A percentile compares a stretch with the other conserved stretches of the same genome.
Conservation (phyloP, 306 rosid genomes). For the Casuarina cunninghamiana region DNA sequence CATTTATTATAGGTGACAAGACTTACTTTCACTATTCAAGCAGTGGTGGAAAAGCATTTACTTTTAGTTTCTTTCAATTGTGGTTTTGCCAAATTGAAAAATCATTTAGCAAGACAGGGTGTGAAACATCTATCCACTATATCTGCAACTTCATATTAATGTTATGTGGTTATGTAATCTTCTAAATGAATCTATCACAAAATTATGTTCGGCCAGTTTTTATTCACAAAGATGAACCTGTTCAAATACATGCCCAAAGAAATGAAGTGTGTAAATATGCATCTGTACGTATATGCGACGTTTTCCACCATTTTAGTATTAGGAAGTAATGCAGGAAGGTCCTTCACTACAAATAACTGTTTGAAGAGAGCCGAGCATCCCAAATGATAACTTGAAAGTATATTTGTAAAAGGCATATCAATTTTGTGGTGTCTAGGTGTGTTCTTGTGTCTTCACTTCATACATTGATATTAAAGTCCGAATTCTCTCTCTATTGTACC, state of each 20-base stretch:
- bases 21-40: too few relatives aligned
- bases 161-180: constrained; percentile 7
- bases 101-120: neutral
- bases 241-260: constrained; percentile 57
- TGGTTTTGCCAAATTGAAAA: neutral
- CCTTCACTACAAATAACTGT: too few relatives aligned
- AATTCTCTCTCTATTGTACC: neutral
- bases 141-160: neutral
- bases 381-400: too few relatives aligned
- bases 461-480: neutral
- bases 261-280: too few relatives aligned
- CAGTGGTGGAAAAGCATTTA: neutral
- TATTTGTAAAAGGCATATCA: too few relatives aligned
- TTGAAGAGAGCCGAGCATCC: too few relatives aligned
- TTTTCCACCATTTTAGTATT: too few relatives aligned
- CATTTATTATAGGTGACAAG: neutral
- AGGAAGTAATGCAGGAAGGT: too few relatives aligned
- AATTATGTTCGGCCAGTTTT: constrained; percentile 74
- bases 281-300: too few relatives aligned
- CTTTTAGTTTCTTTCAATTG: neutral
- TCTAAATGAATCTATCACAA: constrained; percentile 44
- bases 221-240: constrained; percentile 61
- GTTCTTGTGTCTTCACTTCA: neutral
- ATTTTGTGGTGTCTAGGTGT: too few relatives aligned
- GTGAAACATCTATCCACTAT: neutral